phyloP scores from a whole-genome alignment of 306 rosid species.

The Corylus avellana region DNA sequence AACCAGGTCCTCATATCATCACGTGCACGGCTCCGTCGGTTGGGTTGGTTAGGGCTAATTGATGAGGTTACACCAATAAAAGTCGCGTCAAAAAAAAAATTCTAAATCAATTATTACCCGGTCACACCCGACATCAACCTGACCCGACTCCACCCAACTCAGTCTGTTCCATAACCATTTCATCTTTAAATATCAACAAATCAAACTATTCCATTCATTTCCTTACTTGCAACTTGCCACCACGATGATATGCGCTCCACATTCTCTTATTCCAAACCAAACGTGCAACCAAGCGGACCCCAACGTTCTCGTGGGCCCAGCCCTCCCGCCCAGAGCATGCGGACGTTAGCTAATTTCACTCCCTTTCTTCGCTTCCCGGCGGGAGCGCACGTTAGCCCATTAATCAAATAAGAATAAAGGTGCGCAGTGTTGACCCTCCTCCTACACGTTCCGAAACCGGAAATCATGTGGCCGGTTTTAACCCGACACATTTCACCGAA shows the following conservation, averaged over 20 bases:
- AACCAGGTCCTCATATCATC: constrained; percentile 1
- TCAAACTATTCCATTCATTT: no score
- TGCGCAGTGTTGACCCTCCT: constrained; percentile 11
- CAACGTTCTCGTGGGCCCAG: constrained; percentile 25
- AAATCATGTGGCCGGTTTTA: constrained; percentile 38
- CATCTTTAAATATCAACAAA: not conserved
- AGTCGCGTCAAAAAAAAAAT: not conserved
- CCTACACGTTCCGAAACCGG: not conserved
- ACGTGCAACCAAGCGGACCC: constrained; percentile 27
- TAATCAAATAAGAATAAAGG: not conserved
- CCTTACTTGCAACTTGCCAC: constrained; percentile 26
- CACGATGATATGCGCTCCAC: not conserved
- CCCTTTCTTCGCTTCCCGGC: constrained; percentile 1
- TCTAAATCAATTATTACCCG: no score
- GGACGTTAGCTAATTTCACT: constrained; percentile 6
- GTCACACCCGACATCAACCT: not conserved
- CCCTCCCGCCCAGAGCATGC: constrained; percentile 10
- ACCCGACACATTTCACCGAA: constrained; percentile 29
- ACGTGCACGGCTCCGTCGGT: not conserved
- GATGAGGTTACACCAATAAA: not conserved
- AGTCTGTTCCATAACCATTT: no score
- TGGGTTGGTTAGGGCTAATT: constrained; percentile 1
- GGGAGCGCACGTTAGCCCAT: constrained; percentile 35
- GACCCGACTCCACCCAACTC: not conserved
- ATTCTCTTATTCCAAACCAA: not conserved